A percentile compares a stretch with the other conserved stretches of the same genome.
Evolutionary conservation across 2,329 filamentous ascomycete genomes (phyloP).

Genomic region (Penicillium fuscoglaucum): DNA sequence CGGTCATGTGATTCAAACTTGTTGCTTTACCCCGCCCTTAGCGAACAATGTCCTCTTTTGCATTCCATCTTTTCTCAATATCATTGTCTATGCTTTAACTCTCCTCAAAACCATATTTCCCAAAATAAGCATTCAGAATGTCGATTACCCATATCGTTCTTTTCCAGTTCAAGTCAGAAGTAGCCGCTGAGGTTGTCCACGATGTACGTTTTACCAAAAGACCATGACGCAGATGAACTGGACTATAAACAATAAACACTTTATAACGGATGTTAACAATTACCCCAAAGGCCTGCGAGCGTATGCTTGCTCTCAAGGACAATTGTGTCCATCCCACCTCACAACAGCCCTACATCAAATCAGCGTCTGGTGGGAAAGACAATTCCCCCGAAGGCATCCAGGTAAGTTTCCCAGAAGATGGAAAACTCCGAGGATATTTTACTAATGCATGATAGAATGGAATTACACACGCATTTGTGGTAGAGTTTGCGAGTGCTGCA

Average conservation of each 20-base stretch:
- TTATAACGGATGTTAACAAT: neutral
- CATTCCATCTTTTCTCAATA: no score
- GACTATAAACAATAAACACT: neutral
- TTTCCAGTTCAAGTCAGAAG: slow-evolving; percentile 62
- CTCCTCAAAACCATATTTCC: no score
- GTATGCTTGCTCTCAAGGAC: slow-evolving; percentile 59
- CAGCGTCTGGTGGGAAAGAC: slow-evolving; percentile 60
- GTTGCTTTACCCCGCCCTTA: no score
- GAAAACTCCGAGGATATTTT: neutral
- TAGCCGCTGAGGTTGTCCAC: slow-evolving; percentile 52
- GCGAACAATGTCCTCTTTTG: no score
- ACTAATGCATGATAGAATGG: slow-evolving; percentile 46
- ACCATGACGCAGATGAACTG: neutral
- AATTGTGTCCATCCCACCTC: slow-evolving; percentile 61
- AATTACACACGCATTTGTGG: slow-evolving; percentile 69
- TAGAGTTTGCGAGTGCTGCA: slow-evolving; percentile 62
- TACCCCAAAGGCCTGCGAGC: slow-evolving; percentile 51
- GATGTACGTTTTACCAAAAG: slow-evolving; percentile 49
- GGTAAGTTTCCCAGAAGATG: slow-evolving; percentile 45
- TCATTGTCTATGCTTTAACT: no score
- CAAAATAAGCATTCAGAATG: slow-evolving; percentile 46
- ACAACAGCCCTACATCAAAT: slow-evolving; percentile 61
- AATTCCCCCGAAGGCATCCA: slow-evolving; percentile 62
- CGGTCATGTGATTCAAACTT: neutral
- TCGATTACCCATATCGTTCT: slow-evolving; percentile 67